Base-by-base conservation (phyloP, 164 flowering plant genomes). In the Magnolia kwangsiensis region DNA sequence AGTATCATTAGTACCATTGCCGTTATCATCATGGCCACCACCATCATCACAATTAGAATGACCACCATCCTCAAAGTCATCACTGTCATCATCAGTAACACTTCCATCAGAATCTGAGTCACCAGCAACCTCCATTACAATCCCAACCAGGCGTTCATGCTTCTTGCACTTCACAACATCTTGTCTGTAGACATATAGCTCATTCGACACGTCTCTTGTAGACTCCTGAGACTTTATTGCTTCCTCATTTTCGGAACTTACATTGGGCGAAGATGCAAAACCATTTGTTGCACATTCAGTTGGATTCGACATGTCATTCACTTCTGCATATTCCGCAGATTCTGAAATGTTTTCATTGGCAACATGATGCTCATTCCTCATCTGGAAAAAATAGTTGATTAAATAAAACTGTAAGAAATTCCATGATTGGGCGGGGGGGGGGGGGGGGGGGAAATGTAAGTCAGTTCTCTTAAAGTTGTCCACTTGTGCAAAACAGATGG, bases 131-230 rank as follows among this genome's bases (percentile, higher is more conserved):
- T 85, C 85, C 10, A 81, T 78, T 70, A 87, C 87, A 71, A 87
- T 73, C 29, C 89, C 89, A 81, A 85, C 67, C 83, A 78, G 37
- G 51, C 67, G 55, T 20, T 63, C 82, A 67, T 81, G 76, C 18
- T 51, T 80, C 18, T 80, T 82, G 75, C 84, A 78, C 81, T 78
- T 93, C 51, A 96, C 98, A 68, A 96, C 87, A 83, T 94, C 98
- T 80, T 96, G 88, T 67, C 94, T 86, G 76, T 94, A 94, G 18
- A 92, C 79, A 75, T 70, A 76, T 16, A 84, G 84, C 59, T 74
- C 82, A 77, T 69, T 74, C 18, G 69, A 71, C 16, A 59, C 63
- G 71, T 82, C 81, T 77, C 51, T 83, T 23, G 51, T 74, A 73
- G 51, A 74, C 55, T 76, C 86, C 55, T 55, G 63, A 24, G 76